Evolutionary conservation across 2,329 filamentous ascomycete species (phyloP).

Genomic region (Xylariaceae sp.): DNA sequence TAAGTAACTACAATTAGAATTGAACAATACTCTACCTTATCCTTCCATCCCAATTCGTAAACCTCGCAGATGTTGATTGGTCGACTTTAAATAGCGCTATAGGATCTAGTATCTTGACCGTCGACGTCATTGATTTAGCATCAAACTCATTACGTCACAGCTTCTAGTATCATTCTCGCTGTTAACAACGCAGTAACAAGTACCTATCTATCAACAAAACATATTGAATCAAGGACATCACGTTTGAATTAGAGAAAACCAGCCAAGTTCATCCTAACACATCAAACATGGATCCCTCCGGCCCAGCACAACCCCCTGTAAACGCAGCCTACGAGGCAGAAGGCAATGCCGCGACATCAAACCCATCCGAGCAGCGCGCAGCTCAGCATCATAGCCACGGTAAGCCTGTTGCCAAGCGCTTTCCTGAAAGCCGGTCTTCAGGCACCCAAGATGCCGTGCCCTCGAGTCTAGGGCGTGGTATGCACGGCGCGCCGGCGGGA

Average conservation of each 20-base stretch:
- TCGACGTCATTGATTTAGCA: constrained; percentile 18
- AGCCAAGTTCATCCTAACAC: not conserved
- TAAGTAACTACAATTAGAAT: not conserved
- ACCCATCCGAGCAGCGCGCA: constrained; percentile 34
- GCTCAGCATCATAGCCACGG: constrained; percentile 24
- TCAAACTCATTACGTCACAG: constrained; percentile 14
- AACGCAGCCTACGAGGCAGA: constrained; percentile 36
- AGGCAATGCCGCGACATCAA: constrained; percentile 38
- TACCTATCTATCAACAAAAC: not conserved
- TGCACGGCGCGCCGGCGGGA: constrained; percentile 35
- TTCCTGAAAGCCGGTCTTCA: constrained; percentile 26
- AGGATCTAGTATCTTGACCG: not conserved
- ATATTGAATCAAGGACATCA: no score
- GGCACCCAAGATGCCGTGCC: constrained; percentile 32
- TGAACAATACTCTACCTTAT: not conserved
- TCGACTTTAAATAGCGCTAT: not conserved
- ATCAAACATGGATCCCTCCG: constrained; percentile 36
- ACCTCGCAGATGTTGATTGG: constrained; percentile 8
- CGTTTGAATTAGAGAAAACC: no score
- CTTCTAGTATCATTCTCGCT: not conserved
- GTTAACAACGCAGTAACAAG: not conserved
- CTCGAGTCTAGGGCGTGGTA: constrained; percentile 38
- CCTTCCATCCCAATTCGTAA: constrained; percentile 1
- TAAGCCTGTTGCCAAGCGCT: constrained; percentile 30
- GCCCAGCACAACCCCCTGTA: constrained; percentile 37